Percentiles rank a stretch among this genome's conserved stretches.
phyloP scores from a whole-genome alignment of 352 stramenopile genomes.

The Globisporangium perplexum region DNA sequence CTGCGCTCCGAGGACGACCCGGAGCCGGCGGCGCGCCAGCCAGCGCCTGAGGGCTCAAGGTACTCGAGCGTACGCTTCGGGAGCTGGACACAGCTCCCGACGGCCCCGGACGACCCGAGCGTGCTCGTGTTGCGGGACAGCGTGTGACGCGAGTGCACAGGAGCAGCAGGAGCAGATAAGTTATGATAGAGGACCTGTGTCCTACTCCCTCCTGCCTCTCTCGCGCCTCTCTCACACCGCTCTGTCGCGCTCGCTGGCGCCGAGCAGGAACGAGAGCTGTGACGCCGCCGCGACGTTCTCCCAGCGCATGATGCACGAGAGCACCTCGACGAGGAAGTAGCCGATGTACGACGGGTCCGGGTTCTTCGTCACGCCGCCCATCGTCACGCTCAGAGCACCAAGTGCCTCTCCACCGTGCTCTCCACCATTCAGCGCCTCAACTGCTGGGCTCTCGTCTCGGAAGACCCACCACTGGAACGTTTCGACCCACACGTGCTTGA shows the following conservation, averaged over 20 bases:
- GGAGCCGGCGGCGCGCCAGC: background rate
- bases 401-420: background rate
- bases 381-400: slow-evolving; percentile 1
- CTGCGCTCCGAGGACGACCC: slow-evolving; percentile 7
- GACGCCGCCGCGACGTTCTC: slow-evolving; percentile 2
- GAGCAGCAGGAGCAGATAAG: background rate
- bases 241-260: background rate
- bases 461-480: slow-evolving; percentile 14
- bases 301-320: slow-evolving; percentile 12
- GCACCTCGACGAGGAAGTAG: slow-evolving; percentile 13
- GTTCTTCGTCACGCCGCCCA: slow-evolving; percentile 10
- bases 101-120: background rate
- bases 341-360: slow-evolving; percentile 6
- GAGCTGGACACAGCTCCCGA: slow-evolving; percentile 2
- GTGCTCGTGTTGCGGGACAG: background rate
- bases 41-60: background rate
- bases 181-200: background rate
- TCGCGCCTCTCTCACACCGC: background rate
- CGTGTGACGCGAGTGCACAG: background rate
- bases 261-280: slow-evolving; percentile 7
- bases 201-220: background rate
- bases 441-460: background rate
- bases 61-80: slow-evolving; percentile 1
- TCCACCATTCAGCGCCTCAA: background rate
- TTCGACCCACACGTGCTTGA: slow-evolving; percentile 11